Conservation (phyloP, 768 basidiomycete species). For the Boletus subparvulus region DNA sequence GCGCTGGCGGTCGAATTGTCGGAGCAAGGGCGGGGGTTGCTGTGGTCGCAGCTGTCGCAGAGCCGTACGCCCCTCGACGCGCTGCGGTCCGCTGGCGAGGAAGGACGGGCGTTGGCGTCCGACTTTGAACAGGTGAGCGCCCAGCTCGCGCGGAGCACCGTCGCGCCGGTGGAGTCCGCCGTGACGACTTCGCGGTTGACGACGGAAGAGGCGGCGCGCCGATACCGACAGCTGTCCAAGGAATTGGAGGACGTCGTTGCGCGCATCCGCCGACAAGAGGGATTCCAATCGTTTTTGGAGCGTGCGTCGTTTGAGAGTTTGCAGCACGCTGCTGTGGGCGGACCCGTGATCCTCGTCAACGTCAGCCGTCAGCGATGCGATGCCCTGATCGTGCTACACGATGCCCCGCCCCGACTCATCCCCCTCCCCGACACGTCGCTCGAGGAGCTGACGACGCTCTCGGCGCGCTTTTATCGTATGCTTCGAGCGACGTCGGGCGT, state of each 20-base stretch:
- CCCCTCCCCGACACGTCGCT: constrained; percentile 18
- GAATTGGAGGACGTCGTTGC: constrained; percentile 20
- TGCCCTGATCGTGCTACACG: constrained; percentile 35
- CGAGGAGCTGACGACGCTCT: constrained; percentile 9
- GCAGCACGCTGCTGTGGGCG: constrained; percentile 21
- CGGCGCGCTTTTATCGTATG: not conserved
- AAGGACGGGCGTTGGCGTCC: constrained; percentile 22
- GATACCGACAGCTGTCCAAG: constrained; percentile 14
- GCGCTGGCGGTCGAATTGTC: constrained; percentile 36
- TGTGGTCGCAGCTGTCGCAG: constrained; percentile 32
- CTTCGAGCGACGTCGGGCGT: constrained; percentile 5
- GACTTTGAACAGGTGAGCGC: constrained; percentile 24
- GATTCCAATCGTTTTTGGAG: constrained; percentile 34
- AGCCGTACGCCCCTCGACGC: constrained; percentile 27
- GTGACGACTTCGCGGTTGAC: constrained; percentile 1
- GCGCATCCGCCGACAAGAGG: constrained; percentile 24
- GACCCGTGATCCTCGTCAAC: constrained; percentile 41
- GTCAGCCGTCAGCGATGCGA: constrained; percentile 35
- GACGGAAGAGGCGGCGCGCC: constrained; percentile 14
- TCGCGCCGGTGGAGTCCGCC: not conserved
- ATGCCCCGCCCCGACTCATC: constrained; percentile 18
- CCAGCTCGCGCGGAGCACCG: constrained; percentile 7
- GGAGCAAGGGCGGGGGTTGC: constrained; percentile 31
- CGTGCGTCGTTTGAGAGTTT: constrained; percentile 20
- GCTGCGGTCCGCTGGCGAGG: constrained; percentile 14